phyloP scores from a whole-genome alignment of 108 stramenopile species.

The Ochromonas danica region DNA sequence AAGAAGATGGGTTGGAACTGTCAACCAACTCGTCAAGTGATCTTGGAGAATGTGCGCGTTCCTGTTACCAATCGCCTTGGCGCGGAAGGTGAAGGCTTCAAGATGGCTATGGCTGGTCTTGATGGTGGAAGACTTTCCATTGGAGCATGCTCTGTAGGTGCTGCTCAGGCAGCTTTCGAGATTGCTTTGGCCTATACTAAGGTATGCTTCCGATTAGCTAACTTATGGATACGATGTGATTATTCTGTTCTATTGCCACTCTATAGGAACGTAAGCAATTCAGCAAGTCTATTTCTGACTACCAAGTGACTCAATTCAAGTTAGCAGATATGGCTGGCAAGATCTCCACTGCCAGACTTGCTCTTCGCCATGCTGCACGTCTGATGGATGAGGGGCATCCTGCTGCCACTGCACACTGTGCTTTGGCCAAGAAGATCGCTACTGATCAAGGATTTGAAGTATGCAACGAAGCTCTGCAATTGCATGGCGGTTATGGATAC shows the following conservation, averaged over 20 bases:
- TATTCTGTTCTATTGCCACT: not conserved
- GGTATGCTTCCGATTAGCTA: not conserved
- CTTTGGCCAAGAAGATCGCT: conserved; percentile 53
- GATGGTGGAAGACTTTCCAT: conserved; percentile 53
- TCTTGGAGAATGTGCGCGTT: conserved; percentile 43
- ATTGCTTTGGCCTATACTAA: conserved; percentile 37
- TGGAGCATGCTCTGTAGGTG: conserved; percentile 48
- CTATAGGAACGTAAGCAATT: conserved; percentile 51
- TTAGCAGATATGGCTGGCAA: conserved; percentile 53
- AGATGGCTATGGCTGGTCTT: conserved; percentile 51
- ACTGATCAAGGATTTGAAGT: conserved; percentile 51
- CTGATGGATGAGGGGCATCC: conserved; percentile 51
- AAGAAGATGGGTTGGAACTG: conserved; percentile 51
- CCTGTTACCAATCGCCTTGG: conserved; percentile 52
- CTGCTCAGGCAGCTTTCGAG: conserved; percentile 43
- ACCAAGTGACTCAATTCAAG: conserved; percentile 53
- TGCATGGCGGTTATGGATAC: conserved; percentile 51
- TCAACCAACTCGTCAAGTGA: conserved; percentile 48
- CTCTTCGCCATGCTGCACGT: conserved; percentile 46
- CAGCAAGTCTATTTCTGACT: conserved; percentile 39
- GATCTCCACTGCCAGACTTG: conserved; percentile 36
- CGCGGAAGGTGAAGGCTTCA: conserved; percentile 53
- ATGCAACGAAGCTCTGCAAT: conserved; percentile 49
- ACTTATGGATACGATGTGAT: too few species aligned
- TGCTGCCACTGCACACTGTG: conserved; percentile 42